phyloP scores from a whole-genome alignment of 768 basidiomycete genomes.

The Hemileccinum rubropunctum region DNA sequence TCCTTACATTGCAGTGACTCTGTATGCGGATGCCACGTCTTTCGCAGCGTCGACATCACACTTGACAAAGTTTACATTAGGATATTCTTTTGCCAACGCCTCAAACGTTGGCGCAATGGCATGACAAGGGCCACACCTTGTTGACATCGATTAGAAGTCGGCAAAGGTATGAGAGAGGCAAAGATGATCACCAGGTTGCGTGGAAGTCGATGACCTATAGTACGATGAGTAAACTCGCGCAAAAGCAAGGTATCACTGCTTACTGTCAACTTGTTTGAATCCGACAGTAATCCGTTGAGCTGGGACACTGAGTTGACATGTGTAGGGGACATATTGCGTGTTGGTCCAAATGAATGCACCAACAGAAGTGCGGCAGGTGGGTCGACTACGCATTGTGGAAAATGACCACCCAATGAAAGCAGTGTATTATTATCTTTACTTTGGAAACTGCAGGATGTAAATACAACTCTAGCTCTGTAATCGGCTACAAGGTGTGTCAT shows the following conservation, averaged over 20 bases:
- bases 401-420: background rate
- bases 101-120: constrained; percentile 77
- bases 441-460: no score
- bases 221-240: background rate
- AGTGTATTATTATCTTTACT: no score
- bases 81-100: constrained; percentile 63
- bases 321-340: constrained; percentile 50
- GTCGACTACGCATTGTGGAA: constrained; percentile 2
- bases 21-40: constrained; percentile 65
- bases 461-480: background rate
- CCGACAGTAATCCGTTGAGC: constrained; percentile 55
- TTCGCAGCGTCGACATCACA: constrained; percentile 71
- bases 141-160: constrained; percentile 5
- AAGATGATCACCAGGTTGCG: constrained; percentile 64
- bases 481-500: background rate
- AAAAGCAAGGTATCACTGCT: constrained; percentile 10
- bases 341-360: background rate
- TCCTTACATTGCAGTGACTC: constrained; percentile 70
- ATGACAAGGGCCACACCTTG: constrained; percentile 86
- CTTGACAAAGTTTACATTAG: constrained; percentile 77
- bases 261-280: constrained; percentile 66
- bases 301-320: constrained; percentile 63
- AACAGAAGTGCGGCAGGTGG: background rate
- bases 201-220: constrained; percentile 82
- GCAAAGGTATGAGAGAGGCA: background rate